Base-by-base conservation (phyloP, 495 filamentous ascomycete genomes). In the Daldinia concentrica region DNA sequence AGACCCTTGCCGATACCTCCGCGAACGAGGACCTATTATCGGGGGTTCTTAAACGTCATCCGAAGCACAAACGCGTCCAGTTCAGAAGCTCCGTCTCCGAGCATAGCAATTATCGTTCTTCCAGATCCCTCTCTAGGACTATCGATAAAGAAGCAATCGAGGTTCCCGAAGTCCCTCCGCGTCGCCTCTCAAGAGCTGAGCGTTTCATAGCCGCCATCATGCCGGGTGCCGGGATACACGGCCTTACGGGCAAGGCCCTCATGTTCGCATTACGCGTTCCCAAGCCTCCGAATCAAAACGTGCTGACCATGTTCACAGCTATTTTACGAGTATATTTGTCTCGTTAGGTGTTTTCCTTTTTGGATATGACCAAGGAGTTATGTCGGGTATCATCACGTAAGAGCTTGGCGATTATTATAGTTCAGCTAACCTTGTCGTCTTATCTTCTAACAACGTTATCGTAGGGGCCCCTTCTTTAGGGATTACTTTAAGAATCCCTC, bases 321-420 rank as follows among this genome's bases (percentile, higher is more conserved):
- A 98, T 78, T 98, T 99, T 78, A 97, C 96, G 34, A 97, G 92
- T 78, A 92, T 99, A 15, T 98, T 99, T 82, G 95, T 99, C 71
- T 98, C 96, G 56, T 86, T 99, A 77, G 95, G 95, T 26, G 95
- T 99, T 27, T 99, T 99, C 74, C 84, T 99, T 27, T 99, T 99
- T 79, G 96, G 95, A 61, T 99, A 99, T 87, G 95, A 99, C 77
- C 95, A 99, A 80, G 95, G 95, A 66, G 95, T 99, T 52, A 98
- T 98, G 95, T 98, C 96, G 66, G 96, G 95, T 45, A 97, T 99
- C 76, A 98, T 99, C 81, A 98, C 72, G 92, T 68, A 56, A 58
- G 32, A 58, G n/a, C 37, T 60, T 55, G 36, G 15, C 19, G 7
- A 58, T 43, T 30, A 43, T 78, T 24, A 11, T 32, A 24, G 11